Base-by-base conservation (phyloP, 306 rosid genomes). In the Vigna angularis region DNA sequence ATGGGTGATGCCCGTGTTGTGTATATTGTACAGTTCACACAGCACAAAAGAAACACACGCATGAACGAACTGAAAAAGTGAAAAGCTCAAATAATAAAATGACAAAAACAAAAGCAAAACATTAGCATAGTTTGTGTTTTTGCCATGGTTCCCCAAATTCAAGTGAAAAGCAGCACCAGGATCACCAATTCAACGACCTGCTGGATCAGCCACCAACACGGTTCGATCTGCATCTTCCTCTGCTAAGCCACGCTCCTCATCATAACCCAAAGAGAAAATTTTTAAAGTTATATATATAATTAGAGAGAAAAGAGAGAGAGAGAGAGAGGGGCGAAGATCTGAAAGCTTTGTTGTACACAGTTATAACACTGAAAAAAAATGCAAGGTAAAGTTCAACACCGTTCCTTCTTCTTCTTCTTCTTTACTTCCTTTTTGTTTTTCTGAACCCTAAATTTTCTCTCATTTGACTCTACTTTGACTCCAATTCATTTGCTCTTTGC, bases 361-460 rank as follows among this genome's bases (percentile, higher is more conserved):
- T 69, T 59, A 18, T 71, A 56, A 68, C 81, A 2, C 57, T 42
- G 72, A 73, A 81, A 26, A 26, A 26, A 75, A 77, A 85, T 85
- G 89, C 87, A 81, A 88, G 91, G 91, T 83, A 83, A 50, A 61
- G 63, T 64, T n/a, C 62, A 20, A 51, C 73, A 20, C 8, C 61
- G 15, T 51, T 75, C 62, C 26, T 65, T 40, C 24, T 74, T 66
- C 15, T 47, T 72, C 9, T 26, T 30, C 34, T 30, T 30, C 34
- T 30, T 30, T 71, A 30, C 3, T 34, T 66, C 11, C 15, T 45
- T 20, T 52, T 30, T 59, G 26, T 67, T 38, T 45, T 59, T 51
- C 48, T 24, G 14, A 87, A 82, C 87, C 89, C 87, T 87, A 85
- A 83, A 76, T 77, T 85, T 81, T 78, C 86, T 63, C 75, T 79